Conservation (phyloP, 164 flowering plant genomes). For the Paratinospora sagittata region DNA sequence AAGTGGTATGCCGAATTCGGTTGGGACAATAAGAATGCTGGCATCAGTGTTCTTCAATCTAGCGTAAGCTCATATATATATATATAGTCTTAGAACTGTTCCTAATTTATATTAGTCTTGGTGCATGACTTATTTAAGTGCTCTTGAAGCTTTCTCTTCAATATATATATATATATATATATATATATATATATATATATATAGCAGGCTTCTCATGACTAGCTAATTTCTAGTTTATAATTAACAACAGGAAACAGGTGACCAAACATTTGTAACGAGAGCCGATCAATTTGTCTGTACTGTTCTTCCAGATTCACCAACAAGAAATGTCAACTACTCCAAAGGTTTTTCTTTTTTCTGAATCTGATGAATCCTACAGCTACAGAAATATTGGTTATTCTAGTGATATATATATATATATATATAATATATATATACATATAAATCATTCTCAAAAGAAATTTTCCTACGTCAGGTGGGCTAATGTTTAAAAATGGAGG, state of each 20-base stretch:
- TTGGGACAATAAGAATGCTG: conserved; percentile 19
- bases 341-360: conserved; percentile 20
- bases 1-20: conserved; percentile 8
- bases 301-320: conserved; percentile 44
- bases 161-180: no score
- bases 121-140: background rate
- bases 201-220: background rate
- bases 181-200: no score
- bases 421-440: background rate
- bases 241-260: background rate
- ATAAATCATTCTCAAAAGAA: background rate
- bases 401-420: background rate
- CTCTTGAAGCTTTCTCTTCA: background rate
- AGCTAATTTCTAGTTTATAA: background rate
- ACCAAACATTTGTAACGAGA: background rate
- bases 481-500: conserved; percentile 37
- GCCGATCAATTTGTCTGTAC: conserved; percentile 25
- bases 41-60: conserved; percentile 26
- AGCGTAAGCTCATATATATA: conserved; percentile 8
- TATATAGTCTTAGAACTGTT: no score
- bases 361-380: background rate
- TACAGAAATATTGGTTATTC: no score
- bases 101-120: background rate
- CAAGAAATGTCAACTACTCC: conserved; percentile 30
- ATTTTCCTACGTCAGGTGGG: conserved; percentile 31